Evolutionary conservation across 1,284 basidiomycete genomes (phyloP).

Genomic region (Boletus holoroseus): DNA sequence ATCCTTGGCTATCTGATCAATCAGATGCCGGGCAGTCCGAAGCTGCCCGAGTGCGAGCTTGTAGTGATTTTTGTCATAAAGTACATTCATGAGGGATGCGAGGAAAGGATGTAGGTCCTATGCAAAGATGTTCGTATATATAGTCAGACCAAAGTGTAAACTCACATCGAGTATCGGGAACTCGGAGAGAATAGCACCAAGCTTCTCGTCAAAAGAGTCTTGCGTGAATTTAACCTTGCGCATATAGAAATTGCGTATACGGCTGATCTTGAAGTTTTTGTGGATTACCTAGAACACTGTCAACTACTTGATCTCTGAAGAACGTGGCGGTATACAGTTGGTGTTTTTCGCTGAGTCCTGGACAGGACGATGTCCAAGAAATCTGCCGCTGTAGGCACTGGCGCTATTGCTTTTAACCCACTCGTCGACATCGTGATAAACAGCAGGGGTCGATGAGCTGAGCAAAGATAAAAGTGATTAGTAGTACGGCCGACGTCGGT

Average conservation of each 20-base stretch:
- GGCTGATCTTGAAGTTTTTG: slow-evolving; percentile 98
- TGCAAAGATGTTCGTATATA: slow-evolving; percentile 8
- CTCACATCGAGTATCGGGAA: slow-evolving; percentile 95
- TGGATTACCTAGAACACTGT: slow-evolving; percentile 69
- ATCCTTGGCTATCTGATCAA: slow-evolving; percentile 93
- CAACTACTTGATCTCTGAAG: slow-evolving; percentile 1
- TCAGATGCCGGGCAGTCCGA: slow-evolving; percentile 87
- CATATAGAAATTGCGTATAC: slow-evolving; percentile 96
- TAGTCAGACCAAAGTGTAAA: slow-evolving; percentile 11
- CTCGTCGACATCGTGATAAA: slow-evolving; percentile 68
- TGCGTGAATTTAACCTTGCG: slow-evolving; percentile 99
- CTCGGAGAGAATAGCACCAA: slow-evolving; percentile 88
- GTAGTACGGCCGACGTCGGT: neutral
- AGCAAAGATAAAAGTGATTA: slow-evolving; percentile 11
- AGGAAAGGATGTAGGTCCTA: slow-evolving; percentile 95
- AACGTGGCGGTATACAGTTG: slow-evolving; percentile 58
- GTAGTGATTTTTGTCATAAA: slow-evolving; percentile 99
- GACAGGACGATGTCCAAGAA: slow-evolving; percentile 94
- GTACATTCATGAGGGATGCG: slow-evolving; percentile 88
- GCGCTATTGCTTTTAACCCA: slow-evolving; percentile 92
- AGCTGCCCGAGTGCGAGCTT: slow-evolving; percentile 95
- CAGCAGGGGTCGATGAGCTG: neutral
- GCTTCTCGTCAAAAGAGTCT: slow-evolving; percentile 95
- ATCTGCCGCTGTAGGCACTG: slow-evolving; percentile 92
- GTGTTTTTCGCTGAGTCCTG: slow-evolving; percentile 95